These are phyloP conservation scores for Cyclanthera cordifolia DNA, from an alignment of 306 rosid genomes.

Conservation along the genomic window DNA sequence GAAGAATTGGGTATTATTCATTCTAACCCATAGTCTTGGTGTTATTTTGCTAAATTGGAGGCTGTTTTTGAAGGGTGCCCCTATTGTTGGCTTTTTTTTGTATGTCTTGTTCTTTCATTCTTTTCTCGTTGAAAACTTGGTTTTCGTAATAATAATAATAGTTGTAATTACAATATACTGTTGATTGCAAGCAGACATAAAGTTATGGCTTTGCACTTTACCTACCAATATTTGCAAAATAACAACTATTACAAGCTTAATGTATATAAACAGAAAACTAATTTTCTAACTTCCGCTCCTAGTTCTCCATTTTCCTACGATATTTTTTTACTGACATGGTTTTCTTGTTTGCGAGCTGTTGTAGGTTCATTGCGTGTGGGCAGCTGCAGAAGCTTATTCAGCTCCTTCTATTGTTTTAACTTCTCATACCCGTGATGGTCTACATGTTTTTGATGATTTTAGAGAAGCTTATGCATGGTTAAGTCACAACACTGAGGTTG, in stretches of 20 bases:
- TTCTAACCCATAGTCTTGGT: too few species aligned
- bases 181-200: background rate
- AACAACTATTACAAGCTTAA: background rate
- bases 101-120: too few species aligned
- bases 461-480: conserved; percentile 99
- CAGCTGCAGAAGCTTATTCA: conserved; percentile 99
- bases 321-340: conserved; percentile 9
- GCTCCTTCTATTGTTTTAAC: conserved; percentile 98
- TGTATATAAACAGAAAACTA: too few species aligned
- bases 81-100: too few species aligned
- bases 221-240: background rate
- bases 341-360: conserved; percentile 9
- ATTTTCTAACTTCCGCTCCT: too few species aligned
- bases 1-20: background rate
- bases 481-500: conserved; percentile 95
- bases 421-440: conserved; percentile 69
- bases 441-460: conserved; percentile 97
- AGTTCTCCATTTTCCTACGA: background rate
- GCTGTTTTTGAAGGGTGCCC: too few species aligned
- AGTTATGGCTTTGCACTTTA: background rate
- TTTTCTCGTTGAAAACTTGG: too few species aligned
- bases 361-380: conserved; percentile 98
- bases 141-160: too few species aligned
- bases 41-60: too few species aligned
- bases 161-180: background rate